Conservation (phyloP, 805 yeast genomes). For the Yarrowia alimentaria region DNA sequence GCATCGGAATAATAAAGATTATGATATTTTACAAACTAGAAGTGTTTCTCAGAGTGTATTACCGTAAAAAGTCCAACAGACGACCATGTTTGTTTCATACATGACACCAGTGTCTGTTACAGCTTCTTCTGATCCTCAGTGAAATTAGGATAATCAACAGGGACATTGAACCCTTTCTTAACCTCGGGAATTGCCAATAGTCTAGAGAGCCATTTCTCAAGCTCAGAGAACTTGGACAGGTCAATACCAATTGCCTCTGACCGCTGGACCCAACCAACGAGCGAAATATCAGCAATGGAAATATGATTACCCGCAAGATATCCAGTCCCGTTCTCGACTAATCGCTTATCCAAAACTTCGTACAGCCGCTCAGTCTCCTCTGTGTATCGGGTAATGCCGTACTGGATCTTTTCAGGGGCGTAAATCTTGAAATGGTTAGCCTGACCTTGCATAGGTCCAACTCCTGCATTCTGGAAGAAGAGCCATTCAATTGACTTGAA, state of each 20-base stretch:
- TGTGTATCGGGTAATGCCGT: constrained; percentile 52
- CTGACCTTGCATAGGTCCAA: constrained; percentile 66
- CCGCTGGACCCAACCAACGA: constrained; percentile 48
- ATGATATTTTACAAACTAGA: too few species aligned
- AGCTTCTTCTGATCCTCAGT: constrained; percentile 10
- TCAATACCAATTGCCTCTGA: constrained; percentile 30
- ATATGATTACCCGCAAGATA: constrained; percentile 60
- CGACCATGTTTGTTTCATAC: too few species aligned
- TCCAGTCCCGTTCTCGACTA: constrained; percentile 48
- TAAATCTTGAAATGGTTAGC: constrained; percentile 48
- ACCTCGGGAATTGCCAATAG: constrained; percentile 91
- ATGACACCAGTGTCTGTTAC: too few species aligned
- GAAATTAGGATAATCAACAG: constrained; percentile 27
- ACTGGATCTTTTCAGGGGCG: constrained; percentile 54
- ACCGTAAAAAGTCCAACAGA: too few species aligned
- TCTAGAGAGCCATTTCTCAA: constrained; percentile 86
- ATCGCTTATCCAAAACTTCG: constrained; percentile 53
- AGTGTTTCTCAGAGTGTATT: too few species aligned
- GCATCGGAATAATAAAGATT: too few species aligned
- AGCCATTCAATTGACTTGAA: constrained; percentile 49
- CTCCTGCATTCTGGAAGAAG: constrained; percentile 56
- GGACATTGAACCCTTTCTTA: constrained; percentile 35
- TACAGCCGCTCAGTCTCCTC: constrained; percentile 54
- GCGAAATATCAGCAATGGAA: constrained; percentile 55
- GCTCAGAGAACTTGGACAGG: constrained; percentile 50